These are phyloP conservation scores for Phytophthora parvispora DNA, from an alignment of 352 stramenopile species.

Conservation along the genomic window DNA sequence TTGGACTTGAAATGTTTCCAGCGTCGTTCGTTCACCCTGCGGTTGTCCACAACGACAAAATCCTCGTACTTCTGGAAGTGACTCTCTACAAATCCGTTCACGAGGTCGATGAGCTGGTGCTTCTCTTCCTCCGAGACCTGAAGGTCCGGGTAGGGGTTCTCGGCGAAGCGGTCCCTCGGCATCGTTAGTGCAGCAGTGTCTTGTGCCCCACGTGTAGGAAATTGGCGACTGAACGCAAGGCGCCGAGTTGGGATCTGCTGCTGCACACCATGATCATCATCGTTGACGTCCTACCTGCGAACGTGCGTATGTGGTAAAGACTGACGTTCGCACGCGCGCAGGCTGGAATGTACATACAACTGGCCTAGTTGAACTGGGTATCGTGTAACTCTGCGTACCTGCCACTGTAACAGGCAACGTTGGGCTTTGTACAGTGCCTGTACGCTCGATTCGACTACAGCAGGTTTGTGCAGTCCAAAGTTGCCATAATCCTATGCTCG, in stretches of 20 bases:
- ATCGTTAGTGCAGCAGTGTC: constrained; percentile 6
- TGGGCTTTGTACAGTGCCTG: background rate
- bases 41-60: constrained; percentile 32
- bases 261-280: background rate
- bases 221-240: background rate
- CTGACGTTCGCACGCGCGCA: background rate
- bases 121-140: constrained; percentile 30
- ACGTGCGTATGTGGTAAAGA: background rate
- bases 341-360: too few species aligned
- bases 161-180: constrained; percentile 29
- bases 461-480: background rate
- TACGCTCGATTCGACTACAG: background rate
- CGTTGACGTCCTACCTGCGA: background rate
- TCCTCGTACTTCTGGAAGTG: constrained; percentile 53
- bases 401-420: too few species aligned
- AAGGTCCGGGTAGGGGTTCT: constrained; percentile 39
- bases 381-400: too few species aligned
- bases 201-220: background rate
- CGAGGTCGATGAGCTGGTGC: constrained; percentile 38
- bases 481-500: background rate
- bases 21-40: constrained; percentile 38
- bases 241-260: background rate
- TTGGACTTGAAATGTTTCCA: constrained; percentile 57
- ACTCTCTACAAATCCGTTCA: constrained; percentile 36
- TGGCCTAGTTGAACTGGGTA: too few species aligned